Conservation (phyloP, 345 rosid genomes). For the Dipteronia sinensis region DNA sequence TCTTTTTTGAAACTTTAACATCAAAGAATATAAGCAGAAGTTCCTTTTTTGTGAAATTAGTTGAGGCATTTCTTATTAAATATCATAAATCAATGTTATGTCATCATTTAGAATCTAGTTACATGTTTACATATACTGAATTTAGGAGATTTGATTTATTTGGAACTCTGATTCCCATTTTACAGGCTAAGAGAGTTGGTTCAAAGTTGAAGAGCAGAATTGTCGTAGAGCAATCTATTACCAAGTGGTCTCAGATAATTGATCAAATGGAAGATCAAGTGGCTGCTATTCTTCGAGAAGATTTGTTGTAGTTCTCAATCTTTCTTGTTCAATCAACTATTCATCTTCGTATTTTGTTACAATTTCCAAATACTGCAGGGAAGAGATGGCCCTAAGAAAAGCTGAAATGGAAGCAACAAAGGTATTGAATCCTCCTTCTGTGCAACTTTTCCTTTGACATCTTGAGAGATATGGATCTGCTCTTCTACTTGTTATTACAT, state of each 20-base stretch:
- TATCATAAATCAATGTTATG: not conserved
- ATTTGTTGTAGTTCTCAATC: conserved; percentile 2
- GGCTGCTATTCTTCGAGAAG: conserved; percentile 65
- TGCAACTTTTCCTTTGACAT: conserved; percentile 7
- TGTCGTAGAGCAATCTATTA: conserved; percentile 81
- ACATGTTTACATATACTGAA: not conserved
- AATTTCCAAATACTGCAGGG: conserved; percentile 52
- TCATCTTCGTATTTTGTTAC: conserved; percentile 23
- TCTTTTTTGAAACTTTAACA: not conserved
- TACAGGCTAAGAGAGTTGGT: conserved; percentile 84
- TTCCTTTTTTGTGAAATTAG: not conserved
- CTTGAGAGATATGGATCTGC: not conserved
- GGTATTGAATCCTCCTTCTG: conserved; percentile 43
- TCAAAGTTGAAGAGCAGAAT: conserved; percentile 87
- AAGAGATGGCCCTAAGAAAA: conserved; percentile 82
- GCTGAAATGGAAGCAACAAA: conserved; percentile 96
- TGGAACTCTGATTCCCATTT: conserved; percentile 13
- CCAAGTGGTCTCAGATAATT: conserved; percentile 82
- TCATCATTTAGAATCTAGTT: not conserved
- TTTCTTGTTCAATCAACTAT: conserved; percentile 9
- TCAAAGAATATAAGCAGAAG: not conserved
- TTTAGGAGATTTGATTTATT: not conserved
- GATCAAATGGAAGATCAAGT: conserved; percentile 89
- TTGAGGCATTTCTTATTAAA: conserved; percentile 7
- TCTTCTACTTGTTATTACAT: not conserved